Base-by-base conservation (phyloP, 2,329 filamentous ascomycete genomes). In the Talaromyces sp. region DNA sequence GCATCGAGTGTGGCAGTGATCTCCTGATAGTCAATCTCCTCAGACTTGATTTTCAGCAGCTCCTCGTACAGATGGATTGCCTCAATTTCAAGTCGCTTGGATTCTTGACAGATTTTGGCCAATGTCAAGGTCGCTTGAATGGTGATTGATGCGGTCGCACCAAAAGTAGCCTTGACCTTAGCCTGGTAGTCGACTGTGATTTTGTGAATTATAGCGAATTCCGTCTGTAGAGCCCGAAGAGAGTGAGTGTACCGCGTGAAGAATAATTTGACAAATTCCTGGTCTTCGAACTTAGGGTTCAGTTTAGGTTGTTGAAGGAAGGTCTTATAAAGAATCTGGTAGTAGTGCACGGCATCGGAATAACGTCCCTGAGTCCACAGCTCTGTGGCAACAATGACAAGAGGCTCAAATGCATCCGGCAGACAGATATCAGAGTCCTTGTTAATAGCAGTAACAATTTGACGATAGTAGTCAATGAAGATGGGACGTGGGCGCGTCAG, bases 391-490 rank as follows among this genome's bases (percentile, higher is more conserved):
- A 81, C 76, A 53, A 77, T 75, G 17, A 75, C 62, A 5, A 79
- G 65, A 1, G 78, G 75, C 67, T 79, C 75, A 38, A 81, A 71
- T 1, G 78, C 77, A 8, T 80, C 78, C 0, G 72, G 72, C 22
- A 76, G 74, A 68, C 73, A 76, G 19, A 66, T 70, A 5, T 73
- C 68, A 0, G 74, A 69, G 45, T 75, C 72, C 67, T 79, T 80
- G 71, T 80, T 80, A 62, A 80, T 47, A 8, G 68, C 69, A n/a
- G 69, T 70, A 22, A 79, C 72, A 56, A 80, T 77, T 36, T 72
- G 74, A 63, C 72, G 73, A 65, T 79, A 79, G 69, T 80, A 80
- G 40, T 78, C 75, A 17, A 80, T 65, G 49, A 72, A 78, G 38
- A 76, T 69, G 0, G 77, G 75, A 5, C 76, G 75, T 11, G 77